These are phyloP conservation scores for Xylaria sp. DNA, from an alignment of 2,329 filamentous ascomycete species.

Conservation along the genomic window DNA sequence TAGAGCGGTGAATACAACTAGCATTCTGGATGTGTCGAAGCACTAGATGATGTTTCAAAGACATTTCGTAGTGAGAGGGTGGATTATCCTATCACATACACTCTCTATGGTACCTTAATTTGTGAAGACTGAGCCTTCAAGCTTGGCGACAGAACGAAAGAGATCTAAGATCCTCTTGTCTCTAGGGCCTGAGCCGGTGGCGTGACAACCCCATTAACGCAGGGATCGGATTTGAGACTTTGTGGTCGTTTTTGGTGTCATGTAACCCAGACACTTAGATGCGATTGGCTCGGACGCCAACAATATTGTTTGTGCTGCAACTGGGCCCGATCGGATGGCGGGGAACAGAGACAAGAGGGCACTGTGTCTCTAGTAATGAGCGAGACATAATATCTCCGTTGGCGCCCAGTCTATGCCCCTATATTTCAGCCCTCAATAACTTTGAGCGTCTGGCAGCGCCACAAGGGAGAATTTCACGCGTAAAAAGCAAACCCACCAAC, in stretches of 20 bases:
- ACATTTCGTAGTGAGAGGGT: not conserved
- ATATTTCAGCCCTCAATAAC: conserved; percentile 13
- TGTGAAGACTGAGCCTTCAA: not conserved
- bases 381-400: conserved; percentile 16
- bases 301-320: conserved; percentile 20
- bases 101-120: not conserved
- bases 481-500: conserved; percentile 15
- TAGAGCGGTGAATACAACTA: not conserved
- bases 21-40: not conserved
- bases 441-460: conserved; percentile 3
- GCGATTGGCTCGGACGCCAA: conserved; percentile 24
- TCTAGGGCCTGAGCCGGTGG: conserved; percentile 17
- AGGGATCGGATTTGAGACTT: conserved; percentile 27
- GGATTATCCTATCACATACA: conserved; percentile 14
- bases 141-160: conserved; percentile 2
- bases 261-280: conserved; percentile 5
- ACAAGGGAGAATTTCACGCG: conserved; percentile 7
- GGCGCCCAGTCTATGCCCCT: conserved; percentile 10
- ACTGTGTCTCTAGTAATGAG: not conserved
- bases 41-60: conserved; percentile 7
- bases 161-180: conserved; percentile 6
- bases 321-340: not conserved
- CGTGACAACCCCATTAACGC: conserved; percentile 13
- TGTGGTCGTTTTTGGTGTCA: conserved; percentile 13
- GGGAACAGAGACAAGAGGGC: conserved; percentile 3